Evolutionary conservation across 257 asterid species (phyloP), one percentile per base, ranked within the genome.

Genomic region (Nicotiana tomentosiformis): DNA sequence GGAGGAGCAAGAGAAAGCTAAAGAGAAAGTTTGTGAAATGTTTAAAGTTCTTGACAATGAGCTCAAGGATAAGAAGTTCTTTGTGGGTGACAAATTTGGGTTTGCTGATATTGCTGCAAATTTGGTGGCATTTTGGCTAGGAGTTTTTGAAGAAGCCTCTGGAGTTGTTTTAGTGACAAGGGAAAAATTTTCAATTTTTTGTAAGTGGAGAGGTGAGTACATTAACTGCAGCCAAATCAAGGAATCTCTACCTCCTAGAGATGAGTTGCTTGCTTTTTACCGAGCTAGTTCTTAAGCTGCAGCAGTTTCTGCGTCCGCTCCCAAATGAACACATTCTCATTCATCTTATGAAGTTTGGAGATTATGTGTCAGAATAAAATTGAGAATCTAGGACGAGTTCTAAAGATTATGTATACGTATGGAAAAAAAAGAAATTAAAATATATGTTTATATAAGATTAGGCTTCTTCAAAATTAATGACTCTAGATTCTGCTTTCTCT

Each of bases 101-200:
- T 69, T 5, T 39, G 57, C 57, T 69, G 77, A 39, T 69, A 69
- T 69, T 37, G 77, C 77, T 37, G 77, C 77, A n/a, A 69, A 39
- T 69, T 6, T 0, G 2, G 18, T 5, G 5, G 78, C 14, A 5
- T 32, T n/a, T 11, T 72, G 78, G 78, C 9, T 72, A 11, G 35
- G 35, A 72, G 18, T 46, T 72, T 11, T 72, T 43, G 60, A 72
- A 46, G 60, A 72, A 72, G 20, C 78, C 3, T 20, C 60, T 20
- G 60, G 78, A 72, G 10, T n/a, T 72, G 5, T 72, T 11, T 12
- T 46, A 16, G 78, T 46, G 0, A 72, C 20, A 72, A 20, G 5
- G 1, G 37, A 72, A 72, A 46, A 43, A 3, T 46, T 43, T 4
- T 37, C 78, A 72, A 72, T 46, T 20, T 12, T 72, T 12, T 72